A percentile compares a stretch with the other conserved stretches of the same genome.
phyloP scores from a whole-genome alignment of 345 rosid genomes.

The Populus deltoides region DNA sequence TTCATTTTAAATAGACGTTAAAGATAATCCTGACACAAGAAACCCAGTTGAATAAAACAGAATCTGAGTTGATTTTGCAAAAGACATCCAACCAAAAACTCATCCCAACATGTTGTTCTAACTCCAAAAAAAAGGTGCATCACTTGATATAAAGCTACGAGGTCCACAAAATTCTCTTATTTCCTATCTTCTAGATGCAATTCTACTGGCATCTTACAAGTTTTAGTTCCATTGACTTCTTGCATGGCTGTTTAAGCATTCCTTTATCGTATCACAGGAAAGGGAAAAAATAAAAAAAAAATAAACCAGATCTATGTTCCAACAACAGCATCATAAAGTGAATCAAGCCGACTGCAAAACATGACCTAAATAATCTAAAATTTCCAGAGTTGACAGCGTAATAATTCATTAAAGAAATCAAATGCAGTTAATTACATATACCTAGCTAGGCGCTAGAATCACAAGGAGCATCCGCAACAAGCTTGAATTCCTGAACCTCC shows the following conservation, averaged over 20 bases:
- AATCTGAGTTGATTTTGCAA: background rate
- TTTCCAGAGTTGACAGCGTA: background rate
- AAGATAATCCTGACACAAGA: background rate
- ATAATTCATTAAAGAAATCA: background rate
- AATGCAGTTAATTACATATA: background rate
- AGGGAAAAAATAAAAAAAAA: no score
- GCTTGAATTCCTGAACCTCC: slow-evolving; percentile 71
- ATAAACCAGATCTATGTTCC: no score
- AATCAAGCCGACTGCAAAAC: background rate
- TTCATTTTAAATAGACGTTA: background rate
- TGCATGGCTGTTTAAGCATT: background rate
- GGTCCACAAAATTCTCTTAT: background rate
- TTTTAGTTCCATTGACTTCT: background rate
- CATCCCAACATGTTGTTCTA: background rate
- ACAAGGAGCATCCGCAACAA: slow-evolving; percentile 39
- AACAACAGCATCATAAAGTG: background rate
- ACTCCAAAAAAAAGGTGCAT: background rate
- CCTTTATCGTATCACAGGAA: background rate
- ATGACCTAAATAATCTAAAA: background rate
- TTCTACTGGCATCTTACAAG: background rate
- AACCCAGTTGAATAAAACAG: background rate
- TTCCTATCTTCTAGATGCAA: background rate
- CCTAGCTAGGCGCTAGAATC: slow-evolving; percentile 27
- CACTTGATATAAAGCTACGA: background rate
- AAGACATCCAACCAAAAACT: background rate